Evolutionary conservation across 148 eudicot genomes (phyloP), one percentile per base, ranked within the genome.

Genomic region (Cornus kousa): DNA sequence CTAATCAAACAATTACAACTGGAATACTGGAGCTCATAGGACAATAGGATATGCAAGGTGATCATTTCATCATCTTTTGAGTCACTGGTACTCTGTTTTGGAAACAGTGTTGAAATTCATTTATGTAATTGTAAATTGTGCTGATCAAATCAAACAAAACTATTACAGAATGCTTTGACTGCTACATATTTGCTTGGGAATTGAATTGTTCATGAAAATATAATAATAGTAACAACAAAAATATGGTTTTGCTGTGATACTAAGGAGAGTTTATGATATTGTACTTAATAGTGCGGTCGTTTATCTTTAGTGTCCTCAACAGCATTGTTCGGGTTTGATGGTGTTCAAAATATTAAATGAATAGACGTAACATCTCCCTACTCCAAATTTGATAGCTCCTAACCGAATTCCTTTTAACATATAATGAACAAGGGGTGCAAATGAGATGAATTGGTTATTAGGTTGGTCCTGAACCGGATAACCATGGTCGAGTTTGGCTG

Each of bases 1-100:
- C 74, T 75, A 22, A 68, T 74, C 14, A 10, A 68, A 55, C 57
- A 40, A 39, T n/a, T 80, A 5, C 71, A 46, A 31, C n/a, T 68
- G 50, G 31, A 67, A 50, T 53, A 11, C 22, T 20, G 59, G 14
- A 53, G 66, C 20, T 22, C 17, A 72, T 53, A 10, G 19, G 28
- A 28, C 1, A 50, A 68, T 66, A 9, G 40, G 53, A n/a, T 7
- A 9, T 68, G 32, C 8, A 50, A 9, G 2, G 28, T 19, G 66
- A 20, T 68, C 57, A 43, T 31, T 37, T 9, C 66, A 17, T 19
- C 23, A 11, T 32, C 19, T 9, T 5, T 23, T 39, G 35, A 46
- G 31, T 46, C 40, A 19, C 55, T 16, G 70, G 14, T 33, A 39
- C n/a, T 28, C 28, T 48, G 24, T 60, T 39, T 22, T 77, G 17